Evolutionary conservation across 495 filamentous ascomycete genomes (phyloP), one percentile per base, ranked within the genome.

Genomic region (Parathielavia appendiculata): DNA sequence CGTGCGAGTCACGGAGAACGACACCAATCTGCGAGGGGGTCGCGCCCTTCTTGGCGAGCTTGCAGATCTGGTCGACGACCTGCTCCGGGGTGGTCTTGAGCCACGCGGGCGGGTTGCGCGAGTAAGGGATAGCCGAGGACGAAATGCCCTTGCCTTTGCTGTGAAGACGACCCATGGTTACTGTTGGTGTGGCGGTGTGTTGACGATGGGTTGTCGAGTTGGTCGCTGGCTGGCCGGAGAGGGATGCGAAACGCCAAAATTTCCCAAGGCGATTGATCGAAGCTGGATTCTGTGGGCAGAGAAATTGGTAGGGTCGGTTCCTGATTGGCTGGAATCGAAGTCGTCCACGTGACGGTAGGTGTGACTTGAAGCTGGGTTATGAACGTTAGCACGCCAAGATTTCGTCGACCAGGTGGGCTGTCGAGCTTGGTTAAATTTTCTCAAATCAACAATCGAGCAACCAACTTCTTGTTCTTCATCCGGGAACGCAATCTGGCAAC

Each of bases 21-120:
- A 97, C 92, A 88, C 95, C 95, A 70, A 97, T 99, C 84, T 97
- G 93, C 61, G 90, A 95, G 63, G 93, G 95, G 60, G 92, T 93
- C 59, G 89, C 89, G 79, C 93, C 91, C 87, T 95, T 95, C 81
- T 87, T 93, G 66, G 93, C 92, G 67, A 97, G 86, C 80, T 93
- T 92, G 89, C 90, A 95, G 82, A 99, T 97, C 79, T 97, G 91
- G 71, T 97, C 95, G 61, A 92, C 90, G 72, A 98, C 90, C 79
- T 90, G 86, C 51, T 92, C 89, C 60, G 79, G 76, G 60, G 89
- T 92, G 73, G 87, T 88, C 84, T 95, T 95, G 73, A 95, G 79
- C 93, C 93, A 99, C 54, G 89, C 80, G 23, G 93, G 92, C 56
- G 90, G 74, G 59, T 84, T 86, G 79, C 95, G 92, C 53, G 89